Evolutionary conservation across 1,284 basidiomycete genomes (phyloP).

Genomic region (Irpex lacteus): DNA sequence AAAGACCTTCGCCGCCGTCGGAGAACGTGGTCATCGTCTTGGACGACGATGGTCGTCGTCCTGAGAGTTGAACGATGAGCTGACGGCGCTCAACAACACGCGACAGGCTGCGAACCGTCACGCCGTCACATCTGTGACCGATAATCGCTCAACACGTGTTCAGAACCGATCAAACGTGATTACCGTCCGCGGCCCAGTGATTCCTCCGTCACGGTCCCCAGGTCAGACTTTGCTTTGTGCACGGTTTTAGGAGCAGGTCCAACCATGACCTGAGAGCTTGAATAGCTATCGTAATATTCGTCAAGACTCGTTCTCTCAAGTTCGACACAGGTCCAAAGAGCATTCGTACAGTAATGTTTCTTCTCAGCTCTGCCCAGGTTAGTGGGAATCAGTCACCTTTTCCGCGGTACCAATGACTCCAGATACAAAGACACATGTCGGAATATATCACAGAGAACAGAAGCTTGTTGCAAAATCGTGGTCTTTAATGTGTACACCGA

Average conservation of each 20-base stretch:
- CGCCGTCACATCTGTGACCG: neutral
- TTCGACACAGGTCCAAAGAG: no score
- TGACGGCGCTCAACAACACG: conserved; percentile 9
- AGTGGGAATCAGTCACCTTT: no score
- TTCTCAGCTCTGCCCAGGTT: no score
- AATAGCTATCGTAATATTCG: no score
- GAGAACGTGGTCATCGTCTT: conserved; percentile 35
- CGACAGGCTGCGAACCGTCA: conserved; percentile 3
- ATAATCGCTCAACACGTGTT: neutral
- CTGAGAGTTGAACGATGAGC: conserved; percentile 20
- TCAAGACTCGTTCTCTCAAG: no score
- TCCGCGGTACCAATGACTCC: no score
- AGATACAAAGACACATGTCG: no score
- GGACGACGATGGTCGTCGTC: conserved; percentile 17
- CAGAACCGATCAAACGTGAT: neutral
- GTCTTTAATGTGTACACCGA: neutral
- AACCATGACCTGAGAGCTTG: no score
- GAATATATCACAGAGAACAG: neutral
- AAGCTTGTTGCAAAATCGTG: neutral
- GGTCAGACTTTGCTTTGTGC: no score
- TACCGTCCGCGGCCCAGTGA: neutral
- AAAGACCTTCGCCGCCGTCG: conserved; percentile 29
- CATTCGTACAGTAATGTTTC: no score
- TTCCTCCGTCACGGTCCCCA: neutral
- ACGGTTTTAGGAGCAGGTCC: no score